Percentiles rank a stretch among this genome's conserved stretches.
Conservation (phyloP, 164 flowering plant genomes). For the Tinospora cordifolia region DNA sequence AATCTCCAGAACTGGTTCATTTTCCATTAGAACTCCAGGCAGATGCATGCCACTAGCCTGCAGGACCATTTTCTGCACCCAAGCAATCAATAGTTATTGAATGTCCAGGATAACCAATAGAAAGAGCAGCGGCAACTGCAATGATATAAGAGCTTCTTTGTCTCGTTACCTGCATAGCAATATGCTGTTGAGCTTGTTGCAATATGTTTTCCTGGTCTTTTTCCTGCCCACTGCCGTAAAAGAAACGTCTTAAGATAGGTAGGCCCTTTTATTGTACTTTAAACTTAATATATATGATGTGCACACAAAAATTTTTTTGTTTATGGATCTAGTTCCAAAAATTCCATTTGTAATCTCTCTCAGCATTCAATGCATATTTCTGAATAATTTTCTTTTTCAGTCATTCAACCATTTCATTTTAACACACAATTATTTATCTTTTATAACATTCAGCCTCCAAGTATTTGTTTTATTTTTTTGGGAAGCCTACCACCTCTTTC, state of each 20-base stretch:
- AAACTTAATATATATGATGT: too few species aligned
- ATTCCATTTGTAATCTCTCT: too few species aligned
- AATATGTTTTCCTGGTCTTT: constrained; percentile 71
- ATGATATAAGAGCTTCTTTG: not conserved
- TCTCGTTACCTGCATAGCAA: constrained; percentile 60
- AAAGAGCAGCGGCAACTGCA: not conserved
- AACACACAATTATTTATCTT: too few species aligned
- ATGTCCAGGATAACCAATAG: not conserved
- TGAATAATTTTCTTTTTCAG: too few species aligned
- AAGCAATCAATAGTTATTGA: constrained; percentile 12
- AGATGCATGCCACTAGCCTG: constrained; percentile 45
- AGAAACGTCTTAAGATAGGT: constrained; percentile 6
- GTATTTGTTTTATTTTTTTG: too few species aligned
- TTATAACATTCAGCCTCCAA: too few species aligned
- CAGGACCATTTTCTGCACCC: constrained; percentile 50
- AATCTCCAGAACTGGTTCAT: constrained; percentile 20
- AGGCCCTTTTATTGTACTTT: not conserved
- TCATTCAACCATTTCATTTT: too few species aligned
- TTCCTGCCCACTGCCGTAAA: constrained; percentile 42
- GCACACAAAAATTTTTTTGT: too few species aligned
- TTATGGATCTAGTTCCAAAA: too few species aligned
- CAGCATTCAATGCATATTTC: too few species aligned
- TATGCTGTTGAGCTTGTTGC: constrained; percentile 74
- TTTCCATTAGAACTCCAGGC: constrained; percentile 32
- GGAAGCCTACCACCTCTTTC: too few species aligned